Evolutionary conservation across 352 stramenopile genomes (phyloP).

Genomic region (Globisporangium takayamanum): DNA sequence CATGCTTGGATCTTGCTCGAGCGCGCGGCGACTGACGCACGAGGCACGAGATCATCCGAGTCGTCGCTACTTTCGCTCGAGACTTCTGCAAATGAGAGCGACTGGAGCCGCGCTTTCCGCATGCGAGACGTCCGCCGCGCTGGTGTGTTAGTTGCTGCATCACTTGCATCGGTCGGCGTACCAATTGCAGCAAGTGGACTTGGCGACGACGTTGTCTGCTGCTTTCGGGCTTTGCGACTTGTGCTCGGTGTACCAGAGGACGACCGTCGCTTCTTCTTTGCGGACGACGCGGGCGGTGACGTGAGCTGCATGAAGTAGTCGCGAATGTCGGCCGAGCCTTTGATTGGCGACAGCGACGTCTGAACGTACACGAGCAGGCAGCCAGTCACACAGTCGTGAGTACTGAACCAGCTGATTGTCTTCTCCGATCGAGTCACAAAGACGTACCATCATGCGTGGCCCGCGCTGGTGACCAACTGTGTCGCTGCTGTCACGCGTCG

Average conservation of each 20-base stretch:
- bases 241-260: conserved; percentile 9
- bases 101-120: conserved; percentile 30
- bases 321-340: conserved; percentile 32
- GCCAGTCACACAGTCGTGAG: neutral
- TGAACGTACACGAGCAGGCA: conserved; percentile 19
- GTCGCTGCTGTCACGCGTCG: neutral
- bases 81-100: conserved; percentile 41
- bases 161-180: conserved; percentile 1
- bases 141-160: conserved; percentile 12
- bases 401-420: neutral
- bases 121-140: conserved; percentile 48
- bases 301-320: conserved; percentile 56
- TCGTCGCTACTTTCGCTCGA: conserved; percentile 48
- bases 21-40: conserved; percentile 23
- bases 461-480: conserved; percentile 1
- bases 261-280: conserved; percentile 35
- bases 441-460: conserved; percentile 46
- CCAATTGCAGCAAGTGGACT: neutral
- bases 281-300: conserved; percentile 41
- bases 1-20: conserved; percentile 10
- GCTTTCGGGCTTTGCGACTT: conserved; percentile 11
- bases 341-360: conserved; percentile 72
- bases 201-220: conserved; percentile 4
- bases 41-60: conserved; percentile 27
- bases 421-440: neutral